Evolutionary conservation across 208 protist genomes (phyloP).

Genomic region (Histomonas meleagridis): DNA sequence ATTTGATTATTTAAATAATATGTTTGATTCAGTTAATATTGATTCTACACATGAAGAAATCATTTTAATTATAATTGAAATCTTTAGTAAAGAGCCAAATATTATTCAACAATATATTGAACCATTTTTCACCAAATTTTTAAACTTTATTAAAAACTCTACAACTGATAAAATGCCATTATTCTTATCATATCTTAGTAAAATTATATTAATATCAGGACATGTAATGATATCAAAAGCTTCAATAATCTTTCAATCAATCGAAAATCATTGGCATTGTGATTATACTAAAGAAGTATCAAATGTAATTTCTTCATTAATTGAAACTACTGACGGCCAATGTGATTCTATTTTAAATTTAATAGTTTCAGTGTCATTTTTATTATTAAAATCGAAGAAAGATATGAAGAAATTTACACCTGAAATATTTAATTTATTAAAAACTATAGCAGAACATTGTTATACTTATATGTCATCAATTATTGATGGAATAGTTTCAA

Average conservation of each 20-base stretch:
- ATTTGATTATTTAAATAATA: not conserved
- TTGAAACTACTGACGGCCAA: not conserved
- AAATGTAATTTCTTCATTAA: not conserved
- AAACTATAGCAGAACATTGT: not conserved
- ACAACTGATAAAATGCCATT: not conserved
- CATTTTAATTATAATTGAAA: not conserved
- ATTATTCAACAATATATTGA: not conserved
- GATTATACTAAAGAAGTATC: not conserved
- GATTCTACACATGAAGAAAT: not conserved
- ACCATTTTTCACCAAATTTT: not conserved
- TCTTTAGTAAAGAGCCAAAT: not conserved
- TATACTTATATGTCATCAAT: not conserved
- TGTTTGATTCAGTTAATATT: not conserved
- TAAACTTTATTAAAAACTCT: not conserved
- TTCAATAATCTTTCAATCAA: not conserved
- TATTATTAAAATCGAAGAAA: not conserved
- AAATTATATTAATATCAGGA: not conserved
- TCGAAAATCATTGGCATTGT: not conserved
- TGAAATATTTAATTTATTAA: not conserved
- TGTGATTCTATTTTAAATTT: constrained; percentile 9
- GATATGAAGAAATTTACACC: not conserved
- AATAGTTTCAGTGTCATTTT: not conserved
- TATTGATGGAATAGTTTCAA: not conserved
- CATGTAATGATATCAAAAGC: not conserved
- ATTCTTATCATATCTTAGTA: not conserved